phyloP scores from a whole-genome alignment of 140 eudicot genomes.

The Oenanthe javanica region DNA sequence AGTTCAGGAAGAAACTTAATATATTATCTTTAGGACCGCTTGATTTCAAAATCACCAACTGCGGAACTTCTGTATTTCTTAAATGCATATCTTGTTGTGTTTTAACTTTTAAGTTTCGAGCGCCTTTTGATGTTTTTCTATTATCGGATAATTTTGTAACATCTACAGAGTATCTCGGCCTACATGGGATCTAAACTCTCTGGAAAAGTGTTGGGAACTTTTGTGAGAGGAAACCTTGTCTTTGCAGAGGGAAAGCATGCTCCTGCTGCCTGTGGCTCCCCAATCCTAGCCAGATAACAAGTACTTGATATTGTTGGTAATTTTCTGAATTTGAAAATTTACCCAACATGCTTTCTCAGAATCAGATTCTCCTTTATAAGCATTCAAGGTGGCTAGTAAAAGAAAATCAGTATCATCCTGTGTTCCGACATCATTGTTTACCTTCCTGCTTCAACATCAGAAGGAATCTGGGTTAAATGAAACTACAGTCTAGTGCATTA shows the following conservation, averaged over 20 bases:
- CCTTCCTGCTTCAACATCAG: background rate
- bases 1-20: background rate
- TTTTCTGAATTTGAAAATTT: background rate
- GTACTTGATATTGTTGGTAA: background rate
- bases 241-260: slow-evolving; percentile 70
- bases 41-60: background rate
- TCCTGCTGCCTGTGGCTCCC: slow-evolving; percentile 66
- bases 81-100: background rate
- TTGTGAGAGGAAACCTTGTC: slow-evolving; percentile 74
- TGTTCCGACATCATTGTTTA: background rate
- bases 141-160: background rate
- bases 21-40: background rate
- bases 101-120: background rate
- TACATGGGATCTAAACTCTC: slow-evolving; percentile 79
- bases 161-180: slow-evolving; percentile 71
- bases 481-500: background rate
- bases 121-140: background rate
- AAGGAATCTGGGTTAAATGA: background rate
- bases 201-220: slow-evolving; percentile 81
- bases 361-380: background rate
- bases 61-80: background rate
- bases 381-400: background rate
- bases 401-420: background rate
- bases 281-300: slow-evolving; percentile 54
- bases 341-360: background rate